phyloP scores from a whole-genome alignment of 2,329 filamentous ascomycete species.

The Fusarium transvaalense region DNA sequence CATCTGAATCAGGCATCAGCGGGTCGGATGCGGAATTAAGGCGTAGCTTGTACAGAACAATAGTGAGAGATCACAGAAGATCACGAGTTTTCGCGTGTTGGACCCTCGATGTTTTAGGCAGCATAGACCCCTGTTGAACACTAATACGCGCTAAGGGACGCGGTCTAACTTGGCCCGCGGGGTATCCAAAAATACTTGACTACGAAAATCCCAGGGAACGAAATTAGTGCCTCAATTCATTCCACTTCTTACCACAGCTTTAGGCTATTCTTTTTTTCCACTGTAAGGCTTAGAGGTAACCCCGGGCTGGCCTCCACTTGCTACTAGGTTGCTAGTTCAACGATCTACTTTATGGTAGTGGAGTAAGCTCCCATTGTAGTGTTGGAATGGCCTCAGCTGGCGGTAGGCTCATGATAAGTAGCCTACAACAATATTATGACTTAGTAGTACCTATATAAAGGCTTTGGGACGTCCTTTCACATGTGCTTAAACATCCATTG shows the following conservation, averaged over 20 bases:
- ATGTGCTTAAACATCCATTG: background rate
- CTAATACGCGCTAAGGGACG: conserved; percentile 30
- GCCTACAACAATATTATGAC: background rate
- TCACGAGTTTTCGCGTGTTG: conserved; percentile 47
- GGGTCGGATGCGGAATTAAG: background rate
- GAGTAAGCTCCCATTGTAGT: conserved; percentile 4
- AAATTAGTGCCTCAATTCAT: background rate
- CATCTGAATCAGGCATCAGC: conserved; percentile 43
- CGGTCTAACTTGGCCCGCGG: conserved; percentile 20
- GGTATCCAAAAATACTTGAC: background rate
- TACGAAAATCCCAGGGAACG: background rate
- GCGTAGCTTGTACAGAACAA: background rate
- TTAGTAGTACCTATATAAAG: too few species aligned
- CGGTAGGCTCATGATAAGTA: background rate
- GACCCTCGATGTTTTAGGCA: conserved; percentile 41
- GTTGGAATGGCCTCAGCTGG: conserved; percentile 34
- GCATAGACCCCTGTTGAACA: conserved; percentile 35
- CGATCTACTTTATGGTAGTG: conserved; percentile 20
- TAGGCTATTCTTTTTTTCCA: background rate
- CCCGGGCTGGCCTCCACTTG: background rate
- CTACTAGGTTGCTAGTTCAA: conserved; percentile 14
- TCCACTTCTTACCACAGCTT: rapidly evolving
- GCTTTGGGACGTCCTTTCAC: conserved; percentile 6
- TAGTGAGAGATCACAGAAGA: background rate
- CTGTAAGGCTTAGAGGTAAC: background rate